These are phyloP conservation scores for Parasarocladium wereldwijsianum DNA, from an alignment of 2,329 filamentous ascomycete genomes.

Conservation along the genomic window DNA sequence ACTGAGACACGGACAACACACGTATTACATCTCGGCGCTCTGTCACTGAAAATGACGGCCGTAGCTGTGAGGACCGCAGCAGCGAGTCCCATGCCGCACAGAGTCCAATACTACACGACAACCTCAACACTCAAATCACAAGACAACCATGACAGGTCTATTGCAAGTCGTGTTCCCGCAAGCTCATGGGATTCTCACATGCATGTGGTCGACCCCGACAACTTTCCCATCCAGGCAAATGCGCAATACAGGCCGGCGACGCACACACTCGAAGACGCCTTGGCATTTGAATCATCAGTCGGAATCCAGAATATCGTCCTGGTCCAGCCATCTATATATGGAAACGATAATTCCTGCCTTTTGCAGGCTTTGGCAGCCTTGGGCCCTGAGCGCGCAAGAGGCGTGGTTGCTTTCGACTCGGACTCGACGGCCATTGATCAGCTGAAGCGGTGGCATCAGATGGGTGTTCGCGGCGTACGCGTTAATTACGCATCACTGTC, in stretches of 20 bases:
- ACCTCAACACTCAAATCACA: no score
- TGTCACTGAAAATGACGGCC: no score
- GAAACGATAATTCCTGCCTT: constrained; percentile 42
- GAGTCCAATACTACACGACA: no score
- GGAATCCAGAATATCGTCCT: constrained; percentile 41
- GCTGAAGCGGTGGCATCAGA: constrained; percentile 35
- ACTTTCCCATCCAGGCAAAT: constrained; percentile 29
- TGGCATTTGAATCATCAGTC: constrained; percentile 32
- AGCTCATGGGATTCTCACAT: constrained; percentile 48
- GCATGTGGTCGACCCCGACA: constrained; percentile 41
- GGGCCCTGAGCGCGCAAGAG: constrained; percentile 33
- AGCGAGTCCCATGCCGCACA: no score
- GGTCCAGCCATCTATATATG: constrained; percentile 48
- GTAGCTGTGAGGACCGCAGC: no score
- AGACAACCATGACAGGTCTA: no score
- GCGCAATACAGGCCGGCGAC: constrained; percentile 36
- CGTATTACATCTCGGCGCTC: no score
- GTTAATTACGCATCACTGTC: constrained; percentile 45
- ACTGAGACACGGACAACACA: no score
- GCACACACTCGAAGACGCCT: constrained; percentile 34
- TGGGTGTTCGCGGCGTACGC: constrained; percentile 44
- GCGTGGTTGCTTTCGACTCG: constrained; percentile 33
- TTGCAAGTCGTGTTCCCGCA: constrained; percentile 12
- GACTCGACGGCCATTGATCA: constrained; percentile 28
- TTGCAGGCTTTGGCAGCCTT: constrained; percentile 35